A percentile compares a stretch with the other conserved stretches of the same genome.
Conservation (phyloP, 208 protist species). For the Porcisia deanei region DNA sequence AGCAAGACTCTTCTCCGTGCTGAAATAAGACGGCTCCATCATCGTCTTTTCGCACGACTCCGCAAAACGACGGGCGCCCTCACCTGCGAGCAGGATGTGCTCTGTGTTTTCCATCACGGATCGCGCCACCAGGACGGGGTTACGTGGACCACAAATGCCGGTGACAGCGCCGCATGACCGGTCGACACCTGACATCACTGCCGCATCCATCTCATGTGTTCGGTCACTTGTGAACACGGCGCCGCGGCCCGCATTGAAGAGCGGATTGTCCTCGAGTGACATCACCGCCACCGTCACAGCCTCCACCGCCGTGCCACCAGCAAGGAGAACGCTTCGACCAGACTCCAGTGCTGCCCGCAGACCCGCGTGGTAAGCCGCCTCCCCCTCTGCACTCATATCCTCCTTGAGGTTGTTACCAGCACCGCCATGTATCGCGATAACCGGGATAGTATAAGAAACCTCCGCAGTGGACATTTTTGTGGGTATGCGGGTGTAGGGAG, state of each 20-base stretch:
- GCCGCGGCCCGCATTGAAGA: conserved; percentile 34
- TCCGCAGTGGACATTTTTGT: conserved; percentile 5
- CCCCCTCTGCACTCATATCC: conserved; percentile 22
- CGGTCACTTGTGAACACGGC: conserved; percentile 32
- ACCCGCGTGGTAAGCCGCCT: conserved; percentile 18
- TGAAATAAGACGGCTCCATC: conserved; percentile 26
- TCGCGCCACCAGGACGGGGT: conserved; percentile 29
- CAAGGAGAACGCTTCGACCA: conserved; percentile 16
- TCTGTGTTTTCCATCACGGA: conserved; percentile 34
- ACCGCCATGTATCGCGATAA: conserved; percentile 29
- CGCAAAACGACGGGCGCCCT: conserved; percentile 25
- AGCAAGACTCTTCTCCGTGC: conserved; percentile 24
- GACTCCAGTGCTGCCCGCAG: conserved; percentile 24
- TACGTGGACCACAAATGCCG: conserved; percentile 32
- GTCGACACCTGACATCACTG: conserved; percentile 32
- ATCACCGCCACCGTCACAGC: conserved; percentile 27
- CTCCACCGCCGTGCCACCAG: conserved; percentile 27
- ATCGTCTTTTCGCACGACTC: conserved; percentile 15
- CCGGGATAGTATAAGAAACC: conserved; percentile 4
- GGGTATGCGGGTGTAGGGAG: not conserved
- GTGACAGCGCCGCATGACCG: conserved; percentile 26
- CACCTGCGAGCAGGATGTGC: conserved; percentile 30
- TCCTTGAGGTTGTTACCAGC: conserved; percentile 26
- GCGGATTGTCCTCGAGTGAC: conserved; percentile 33
- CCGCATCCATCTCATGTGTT: conserved; percentile 37